Evolutionary conservation across 257 asterid species (phyloP).

Genomic region (Ajuga chamaepitys): DNA sequence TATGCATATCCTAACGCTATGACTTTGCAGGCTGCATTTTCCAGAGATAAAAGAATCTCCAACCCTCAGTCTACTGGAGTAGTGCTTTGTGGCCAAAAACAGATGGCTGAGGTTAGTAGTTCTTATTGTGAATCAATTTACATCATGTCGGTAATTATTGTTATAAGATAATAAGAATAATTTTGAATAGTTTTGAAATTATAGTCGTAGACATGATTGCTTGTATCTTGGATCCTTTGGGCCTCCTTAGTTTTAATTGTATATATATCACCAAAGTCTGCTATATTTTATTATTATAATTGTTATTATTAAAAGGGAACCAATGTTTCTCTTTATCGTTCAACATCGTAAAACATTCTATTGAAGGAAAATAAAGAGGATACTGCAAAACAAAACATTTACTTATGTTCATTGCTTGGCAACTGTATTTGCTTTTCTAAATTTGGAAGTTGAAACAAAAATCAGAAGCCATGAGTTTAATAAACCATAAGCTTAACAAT

Average conservation of each 20-base stretch:
- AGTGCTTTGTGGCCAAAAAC: conserved; percentile 94
- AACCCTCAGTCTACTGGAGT: conserved; percentile 79
- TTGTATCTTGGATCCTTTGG: neutral
- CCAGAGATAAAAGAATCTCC: conserved; percentile 42
- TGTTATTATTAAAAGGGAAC: neutral
- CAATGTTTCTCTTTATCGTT: neutral
- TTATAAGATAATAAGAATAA: neutral
- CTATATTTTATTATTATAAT: neutral
- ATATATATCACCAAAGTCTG: neutral
- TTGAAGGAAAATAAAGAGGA: neutral
- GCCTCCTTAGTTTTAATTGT: neutral
- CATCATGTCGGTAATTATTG: neutral
- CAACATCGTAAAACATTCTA: neutral
- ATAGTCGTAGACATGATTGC: neutral
- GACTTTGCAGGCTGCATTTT: conserved; percentile 74
- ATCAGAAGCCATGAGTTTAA: neutral
- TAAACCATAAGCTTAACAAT: neutral
- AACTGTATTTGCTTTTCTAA: neutral
- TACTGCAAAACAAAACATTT: neutral
- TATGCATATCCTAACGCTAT: conserved; percentile 11
- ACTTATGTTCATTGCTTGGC: neutral
- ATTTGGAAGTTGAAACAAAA: too few species aligned
- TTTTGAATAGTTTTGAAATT: neutral
- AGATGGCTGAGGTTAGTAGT: conserved; percentile 83
- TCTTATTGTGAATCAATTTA: neutral